Base-by-base conservation (phyloP, 768 basidiomycete genomes). In the Lepiota venenata region DNA sequence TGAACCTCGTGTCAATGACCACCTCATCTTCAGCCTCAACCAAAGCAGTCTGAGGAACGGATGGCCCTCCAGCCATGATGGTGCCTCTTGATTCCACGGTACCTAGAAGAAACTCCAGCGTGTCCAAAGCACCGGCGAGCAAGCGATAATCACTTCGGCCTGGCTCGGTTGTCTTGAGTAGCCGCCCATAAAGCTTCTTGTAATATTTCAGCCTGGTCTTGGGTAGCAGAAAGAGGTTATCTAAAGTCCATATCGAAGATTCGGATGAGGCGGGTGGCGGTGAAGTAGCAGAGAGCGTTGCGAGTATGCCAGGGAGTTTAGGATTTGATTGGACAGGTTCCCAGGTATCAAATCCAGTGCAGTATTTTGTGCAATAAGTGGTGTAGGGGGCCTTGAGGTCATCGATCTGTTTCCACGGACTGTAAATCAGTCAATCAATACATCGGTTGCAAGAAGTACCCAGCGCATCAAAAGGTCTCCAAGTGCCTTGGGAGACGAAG, bases 391-490 rank as follows among this genome's bases (percentile, higher is more conserved):
- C 78, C 51, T 91, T 88, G 29, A 99, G 74, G 64, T 99, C 95
- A 58, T 93, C 89, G 60, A 98, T 93, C 95, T 98, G 68, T 32
- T 46, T 39, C 48, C 36, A 55, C 55, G 50, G 57, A 59, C 57
- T 57, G 49, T 60, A 52, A 60, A 53, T 58, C 15, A 44, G 40
- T 36, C 8, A 36, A 47, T 39, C 52, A 41, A 39, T 37, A 42
- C 25, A 56, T 21, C 43, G 50, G 21, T 52, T 46, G 42, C 10
- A 44, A 35, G 44, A 72, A 90, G 57, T 60, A 96, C 96, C 97
- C 96, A 98, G 72, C 89, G 85, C 89, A 98, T 97, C 50, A 99
- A 77, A 38, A 99, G 75, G 69, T 98, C 96, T 38, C 97, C 95
- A 25, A 99, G 77, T 11, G 88, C 93, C 65, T 94, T 97, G 4